phyloP scores from a whole-genome alignment of 2,329 filamentous ascomycete genomes.

The Colletotrichum sp. region DNA sequence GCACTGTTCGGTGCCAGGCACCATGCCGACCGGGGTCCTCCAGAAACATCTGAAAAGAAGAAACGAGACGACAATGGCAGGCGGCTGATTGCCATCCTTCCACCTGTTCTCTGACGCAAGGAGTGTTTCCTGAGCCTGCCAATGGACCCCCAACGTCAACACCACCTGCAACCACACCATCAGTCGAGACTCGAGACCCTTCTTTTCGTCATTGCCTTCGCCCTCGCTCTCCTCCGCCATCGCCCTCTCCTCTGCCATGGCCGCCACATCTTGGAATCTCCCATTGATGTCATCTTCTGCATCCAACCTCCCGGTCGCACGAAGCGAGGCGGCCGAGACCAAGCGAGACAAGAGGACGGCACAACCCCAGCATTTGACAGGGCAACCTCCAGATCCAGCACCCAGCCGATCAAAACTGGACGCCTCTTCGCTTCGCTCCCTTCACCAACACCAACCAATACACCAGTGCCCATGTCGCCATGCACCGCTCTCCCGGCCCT shows the following conservation, averaged over 20 bases:
- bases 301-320: slow-evolving; percentile 8
- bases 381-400: neutral
- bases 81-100: neutral
- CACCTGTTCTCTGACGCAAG: slow-evolving; percentile 1
- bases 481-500: neutral
- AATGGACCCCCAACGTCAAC: neutral
- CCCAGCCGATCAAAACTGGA: neutral
- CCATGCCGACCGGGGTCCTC: neutral
- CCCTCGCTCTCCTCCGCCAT: neutral
- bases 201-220: neutral
- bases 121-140: slow-evolving; percentile 10
- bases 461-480: neutral
- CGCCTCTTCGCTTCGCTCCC: neutral
- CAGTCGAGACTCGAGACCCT: neutral
- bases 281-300: slow-evolving; percentile 13
- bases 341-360: neutral
- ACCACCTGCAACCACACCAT: neutral
- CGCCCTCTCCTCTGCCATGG: neutral
- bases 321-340: slow-evolving; percentile 5
- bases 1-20: neutral
- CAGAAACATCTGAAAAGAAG: neutral
- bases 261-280: neutral
- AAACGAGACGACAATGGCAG: neutral
- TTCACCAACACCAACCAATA: neutral
- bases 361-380: neutral